Base-by-base conservation (phyloP, 257 asterid genomes). In the Thymus mandschuricus region DNA sequence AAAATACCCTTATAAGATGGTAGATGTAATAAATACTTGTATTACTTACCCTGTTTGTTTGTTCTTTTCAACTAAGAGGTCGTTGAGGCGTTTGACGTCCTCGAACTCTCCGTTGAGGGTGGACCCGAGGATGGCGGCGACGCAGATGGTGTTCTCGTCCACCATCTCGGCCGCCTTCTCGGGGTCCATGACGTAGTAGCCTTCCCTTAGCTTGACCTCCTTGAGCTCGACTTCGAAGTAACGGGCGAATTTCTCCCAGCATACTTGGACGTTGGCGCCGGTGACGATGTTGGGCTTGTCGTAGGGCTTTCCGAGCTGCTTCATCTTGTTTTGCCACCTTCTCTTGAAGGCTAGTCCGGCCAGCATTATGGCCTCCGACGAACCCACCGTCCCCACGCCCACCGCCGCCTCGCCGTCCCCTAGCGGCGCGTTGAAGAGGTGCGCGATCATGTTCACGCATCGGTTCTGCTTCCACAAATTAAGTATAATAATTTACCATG, bases 291-390 rank as follows among this genome's bases (percentile, higher is more conserved):
- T 90, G 46, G 98, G 97, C 74, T 88, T 92, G 85, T 92, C 97
- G 63, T 3, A 38, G n/a, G 97, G 96, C 64, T 88, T 92, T 7
- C 97, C 96, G 1, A 64, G 82, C 1, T 68, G 79, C 70, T 78
- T 92, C 96, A 88, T 90, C 83, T 88, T 92, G 87, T 92, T 90
- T 70, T 92, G 98, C 98, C 98, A 92, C 57, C 75, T 78, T 41
- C 98, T 81, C 84, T 92, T 92, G 89, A 92, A 90, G 1, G 98
- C 98, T 60, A 92, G 71, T 1, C 98, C 98, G n/a, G 98, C 98
- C 6, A 90, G 85, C 98, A 90, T 90, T 40, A 92, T 92, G 64
- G 98, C 98, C 72, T 92, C 98, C 13, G 98, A 92, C 3, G 98
- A 92, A 3, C 98, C 98, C 1, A 92, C 98, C 0, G 98, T 92